These are phyloP conservation scores for Tulasnella sp. DNA, from an alignment of 768 basidiomycete genomes.

Conservation along the genomic window DNA sequence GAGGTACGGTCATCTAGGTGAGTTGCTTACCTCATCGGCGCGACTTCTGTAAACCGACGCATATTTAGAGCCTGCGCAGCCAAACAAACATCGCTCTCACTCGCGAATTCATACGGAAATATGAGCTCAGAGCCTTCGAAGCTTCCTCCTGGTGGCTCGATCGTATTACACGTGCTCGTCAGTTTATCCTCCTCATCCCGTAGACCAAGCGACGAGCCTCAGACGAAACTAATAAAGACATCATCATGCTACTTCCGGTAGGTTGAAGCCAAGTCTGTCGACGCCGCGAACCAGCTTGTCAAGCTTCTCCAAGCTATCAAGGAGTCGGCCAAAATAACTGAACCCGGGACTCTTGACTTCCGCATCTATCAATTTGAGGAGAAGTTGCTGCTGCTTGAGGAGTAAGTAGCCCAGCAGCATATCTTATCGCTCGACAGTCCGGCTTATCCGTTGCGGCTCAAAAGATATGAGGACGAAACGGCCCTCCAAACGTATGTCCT, in stretches of 20 bases:
- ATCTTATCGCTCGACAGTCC: neutral
- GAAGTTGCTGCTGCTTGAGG: conserved; percentile 7
- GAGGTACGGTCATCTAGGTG: too few relatives aligned
- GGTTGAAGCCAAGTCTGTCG: conserved; percentile 11
- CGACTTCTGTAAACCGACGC: too few relatives aligned
- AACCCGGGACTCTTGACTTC: conserved; percentile 7
- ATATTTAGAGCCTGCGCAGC: neutral
- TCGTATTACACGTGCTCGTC: neutral
- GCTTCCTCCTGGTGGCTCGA: neutral
- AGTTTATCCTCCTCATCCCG: neutral
- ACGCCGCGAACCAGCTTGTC: neutral
- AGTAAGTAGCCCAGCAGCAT: neutral
- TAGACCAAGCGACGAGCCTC: too few relatives aligned
- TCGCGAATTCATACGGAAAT: neutral
- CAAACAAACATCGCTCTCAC: neutral
- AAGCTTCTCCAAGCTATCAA: conserved; percentile 3
- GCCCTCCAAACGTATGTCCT: conserved; percentile 8
- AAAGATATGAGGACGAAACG: conserved; percentile 19
- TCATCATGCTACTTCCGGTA: neutral
- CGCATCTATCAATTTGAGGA: neutral
- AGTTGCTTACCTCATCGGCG: too few relatives aligned
- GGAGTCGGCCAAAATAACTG: neutral
- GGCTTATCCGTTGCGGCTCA: neutral
- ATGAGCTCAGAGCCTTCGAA: neutral
- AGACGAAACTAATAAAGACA: too few relatives aligned